Evolutionary conservation across 306 rosid genomes (phyloP).

Genomic region (Castanospermum australe): DNA sequence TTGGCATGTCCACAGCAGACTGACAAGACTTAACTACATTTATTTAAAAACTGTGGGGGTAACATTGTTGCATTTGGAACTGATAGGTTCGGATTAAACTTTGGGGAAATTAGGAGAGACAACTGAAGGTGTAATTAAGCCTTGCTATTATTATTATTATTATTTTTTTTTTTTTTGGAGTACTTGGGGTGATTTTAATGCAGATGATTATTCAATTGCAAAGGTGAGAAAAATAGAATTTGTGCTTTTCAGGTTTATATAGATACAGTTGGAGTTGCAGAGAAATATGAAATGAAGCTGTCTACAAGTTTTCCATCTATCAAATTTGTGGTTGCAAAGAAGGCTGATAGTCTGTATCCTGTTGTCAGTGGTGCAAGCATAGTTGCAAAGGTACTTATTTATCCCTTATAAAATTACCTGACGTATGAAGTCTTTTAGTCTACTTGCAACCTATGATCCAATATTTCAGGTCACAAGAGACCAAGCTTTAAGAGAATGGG

Average conservation of each 20-base stretch:
- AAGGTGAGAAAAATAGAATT: not conserved
- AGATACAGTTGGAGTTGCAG: slow-evolving; percentile 95
- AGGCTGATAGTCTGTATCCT: slow-evolving; percentile 97
- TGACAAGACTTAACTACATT: too few relatives aligned
- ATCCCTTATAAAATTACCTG: not conserved
- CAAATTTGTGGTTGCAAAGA: slow-evolving; percentile 93
- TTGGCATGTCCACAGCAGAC: too few relatives aligned
- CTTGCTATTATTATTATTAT: not conserved
- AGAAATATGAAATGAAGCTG: slow-evolving; percentile 68
- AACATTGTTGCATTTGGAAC: too few relatives aligned
- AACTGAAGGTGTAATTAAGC: not conserved
- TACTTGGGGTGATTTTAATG: not conserved
- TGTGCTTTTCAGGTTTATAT: slow-evolving; percentile 68
- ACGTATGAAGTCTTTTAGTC: not conserved
- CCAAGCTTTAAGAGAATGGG: slow-evolving; percentile 77
- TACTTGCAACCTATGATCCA: slow-evolving; percentile 4
- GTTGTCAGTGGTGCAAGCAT: slow-evolving; percentile 98
- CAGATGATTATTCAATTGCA: not conserved
- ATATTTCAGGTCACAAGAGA: slow-evolving; percentile 83
- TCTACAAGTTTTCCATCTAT: slow-evolving; percentile 68
- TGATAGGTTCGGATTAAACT: too few relatives aligned
- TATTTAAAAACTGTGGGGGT: too few relatives aligned
- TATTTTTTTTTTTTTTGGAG: too few relatives aligned
- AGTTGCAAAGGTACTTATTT: slow-evolving; percentile 73
- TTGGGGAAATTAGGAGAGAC: not conserved